Percentiles rank a stretch among this genome's conserved stretches.
phyloP scores from a whole-genome alignment of 768 basidiomycete genomes.

The Serendipita sp. region DNA sequence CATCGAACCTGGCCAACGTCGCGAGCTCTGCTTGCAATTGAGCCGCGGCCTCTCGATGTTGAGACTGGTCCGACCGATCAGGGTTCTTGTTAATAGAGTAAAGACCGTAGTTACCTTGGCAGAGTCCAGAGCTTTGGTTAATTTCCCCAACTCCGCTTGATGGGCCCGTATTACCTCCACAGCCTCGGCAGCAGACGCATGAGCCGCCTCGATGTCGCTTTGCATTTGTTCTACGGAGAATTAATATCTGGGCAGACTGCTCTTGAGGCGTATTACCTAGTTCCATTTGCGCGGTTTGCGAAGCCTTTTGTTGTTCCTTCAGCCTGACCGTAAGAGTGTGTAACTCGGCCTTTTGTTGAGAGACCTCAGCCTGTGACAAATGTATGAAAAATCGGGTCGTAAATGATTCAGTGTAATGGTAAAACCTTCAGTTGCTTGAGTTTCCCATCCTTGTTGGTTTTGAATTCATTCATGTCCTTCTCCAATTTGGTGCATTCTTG shows the following conservation, averaged over 20 bases:
- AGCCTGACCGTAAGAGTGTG: conserved; percentile 69
- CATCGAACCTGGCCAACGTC: conserved; percentile 73
- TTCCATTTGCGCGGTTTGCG: conserved; percentile 76
- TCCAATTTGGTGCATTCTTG: conserved; percentile 77
- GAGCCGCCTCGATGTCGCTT: conserved; percentile 46
- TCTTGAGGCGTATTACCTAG: conserved; percentile 39
- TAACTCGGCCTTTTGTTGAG: conserved; percentile 61
- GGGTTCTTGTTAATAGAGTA: background rate
- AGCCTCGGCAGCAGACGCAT: conserved; percentile 25
- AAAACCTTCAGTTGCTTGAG: conserved; percentile 84
- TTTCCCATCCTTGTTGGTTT: conserved; percentile 97
- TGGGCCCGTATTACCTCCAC: conserved; percentile 26
- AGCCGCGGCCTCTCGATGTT: conserved; percentile 47
- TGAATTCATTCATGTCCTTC: conserved; percentile 96
- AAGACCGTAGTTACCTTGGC: conserved; percentile 26
- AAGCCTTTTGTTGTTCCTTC: conserved; percentile 79
- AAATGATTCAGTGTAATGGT: background rate
- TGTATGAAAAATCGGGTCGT: background rate
- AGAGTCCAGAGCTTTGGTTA: conserved; percentile 33
- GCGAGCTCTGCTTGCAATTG: conserved; percentile 76
- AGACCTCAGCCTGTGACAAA: conserved; percentile 46
- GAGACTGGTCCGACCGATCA: conserved; percentile 24
- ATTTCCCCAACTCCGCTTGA: conserved; percentile 44
- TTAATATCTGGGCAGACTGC: background rate
- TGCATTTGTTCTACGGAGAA: conserved; percentile 56